These are phyloP conservation scores for Filosporella fistucella DNA, from an alignment of 495 filamentous ascomycete species.

Conservation along the genomic window DNA sequence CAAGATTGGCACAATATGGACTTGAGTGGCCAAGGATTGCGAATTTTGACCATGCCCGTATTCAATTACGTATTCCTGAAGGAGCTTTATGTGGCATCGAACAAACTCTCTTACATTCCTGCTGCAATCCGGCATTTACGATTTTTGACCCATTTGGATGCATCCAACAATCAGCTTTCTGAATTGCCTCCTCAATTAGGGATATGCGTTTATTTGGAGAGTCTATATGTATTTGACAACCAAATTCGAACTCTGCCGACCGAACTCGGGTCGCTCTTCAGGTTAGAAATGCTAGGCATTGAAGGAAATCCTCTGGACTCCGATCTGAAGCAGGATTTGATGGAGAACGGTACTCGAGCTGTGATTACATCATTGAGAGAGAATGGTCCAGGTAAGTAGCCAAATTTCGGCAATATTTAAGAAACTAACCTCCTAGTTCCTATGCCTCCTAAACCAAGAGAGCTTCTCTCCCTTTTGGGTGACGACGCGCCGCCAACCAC, in stretches of 20 bases:
- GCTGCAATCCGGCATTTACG: conserved; percentile 74
- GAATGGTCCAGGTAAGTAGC: conserved; percentile 69
- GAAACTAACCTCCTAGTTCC: conserved; percentile 43
- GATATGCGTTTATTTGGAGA: conserved; percentile 85
- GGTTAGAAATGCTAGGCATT: conserved; percentile 83
- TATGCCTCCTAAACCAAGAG: conserved; percentile 55
- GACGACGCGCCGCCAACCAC: conserved; percentile 35
- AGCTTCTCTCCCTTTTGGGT: conserved; percentile 43
- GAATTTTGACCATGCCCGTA: conserved; percentile 68
- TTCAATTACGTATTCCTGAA: conserved; percentile 84
- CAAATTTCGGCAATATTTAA: neutral
- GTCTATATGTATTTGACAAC: conserved; percentile 84
- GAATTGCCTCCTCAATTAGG: conserved; percentile 89
- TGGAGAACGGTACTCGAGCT: conserved; percentile 80
- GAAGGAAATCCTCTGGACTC: conserved; percentile 84
- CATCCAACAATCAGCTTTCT: conserved; percentile 79
- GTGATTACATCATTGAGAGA: conserved; percentile 80
- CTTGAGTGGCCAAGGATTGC: conserved; percentile 87
- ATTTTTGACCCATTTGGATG: conserved; percentile 72
- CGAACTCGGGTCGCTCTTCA: conserved; percentile 82
- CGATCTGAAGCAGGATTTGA: conserved; percentile 66
- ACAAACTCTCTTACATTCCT: conserved; percentile 76
- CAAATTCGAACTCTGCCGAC: conserved; percentile 72
- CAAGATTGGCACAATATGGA: conserved; percentile 91
- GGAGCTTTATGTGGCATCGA: conserved; percentile 86